Conservation (phyloP, 352 stramenopile species). For the Phytophthora fragariae region DNA sequence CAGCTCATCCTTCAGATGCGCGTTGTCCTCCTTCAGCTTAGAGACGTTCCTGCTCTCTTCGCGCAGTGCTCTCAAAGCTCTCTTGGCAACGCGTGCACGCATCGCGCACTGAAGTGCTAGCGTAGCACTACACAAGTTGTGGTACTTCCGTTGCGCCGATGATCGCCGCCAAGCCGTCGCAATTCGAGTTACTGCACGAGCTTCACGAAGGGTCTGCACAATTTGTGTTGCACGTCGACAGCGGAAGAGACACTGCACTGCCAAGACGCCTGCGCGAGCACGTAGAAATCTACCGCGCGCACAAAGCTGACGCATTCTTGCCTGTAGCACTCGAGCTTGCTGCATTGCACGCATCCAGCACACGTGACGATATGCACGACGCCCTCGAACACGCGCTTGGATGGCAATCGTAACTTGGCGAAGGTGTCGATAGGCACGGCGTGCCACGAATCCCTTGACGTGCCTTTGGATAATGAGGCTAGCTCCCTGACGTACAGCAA, state of each 20-base stretch:
- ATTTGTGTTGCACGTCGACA: constrained; percentile 42
- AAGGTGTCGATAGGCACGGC: constrained; percentile 45
- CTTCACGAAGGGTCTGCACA: constrained; percentile 55
- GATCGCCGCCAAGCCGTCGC: constrained; percentile 50
- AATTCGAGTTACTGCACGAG: constrained; percentile 52
- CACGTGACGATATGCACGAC: constrained; percentile 44
- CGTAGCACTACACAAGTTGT: constrained; percentile 35
- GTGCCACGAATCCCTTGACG: constrained; percentile 54
- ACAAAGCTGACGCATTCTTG: constrained; percentile 50
- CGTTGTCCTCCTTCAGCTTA: constrained; percentile 82
- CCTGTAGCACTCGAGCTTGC: constrained; percentile 57
- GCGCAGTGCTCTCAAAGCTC: constrained; percentile 51
- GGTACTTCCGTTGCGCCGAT: constrained; percentile 42
- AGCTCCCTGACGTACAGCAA: constrained; percentile 37
- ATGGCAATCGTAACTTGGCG: constrained; percentile 47
- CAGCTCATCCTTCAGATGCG: constrained; percentile 72
- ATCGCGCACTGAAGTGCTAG: constrained; percentile 67
- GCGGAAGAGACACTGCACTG: constrained; percentile 60
- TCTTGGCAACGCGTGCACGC: constrained; percentile 50
- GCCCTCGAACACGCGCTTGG: constrained; percentile 54
- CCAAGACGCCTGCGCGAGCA: constrained; percentile 50
- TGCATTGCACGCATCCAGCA: constrained; percentile 51
- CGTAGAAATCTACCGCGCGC: constrained; percentile 46
- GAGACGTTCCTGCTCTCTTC: constrained; percentile 76
- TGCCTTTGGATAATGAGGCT: constrained; percentile 65